Conservation (phyloP, 1,284 basidiomycete species). For the Mycosarcoma mackinlayi region DNA sequence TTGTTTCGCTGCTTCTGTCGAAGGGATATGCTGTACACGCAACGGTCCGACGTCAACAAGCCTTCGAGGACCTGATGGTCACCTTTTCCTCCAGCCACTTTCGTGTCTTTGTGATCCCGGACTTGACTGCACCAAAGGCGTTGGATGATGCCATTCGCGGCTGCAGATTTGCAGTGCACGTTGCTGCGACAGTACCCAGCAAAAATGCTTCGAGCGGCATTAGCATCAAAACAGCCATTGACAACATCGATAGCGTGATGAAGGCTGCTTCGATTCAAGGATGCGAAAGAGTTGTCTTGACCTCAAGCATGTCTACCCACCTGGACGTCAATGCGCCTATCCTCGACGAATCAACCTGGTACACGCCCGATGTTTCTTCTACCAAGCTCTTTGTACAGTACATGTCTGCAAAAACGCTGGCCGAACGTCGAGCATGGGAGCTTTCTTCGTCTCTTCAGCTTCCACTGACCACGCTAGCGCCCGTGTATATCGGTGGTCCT, state of each 20-base stretch:
- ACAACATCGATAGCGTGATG: not conserved
- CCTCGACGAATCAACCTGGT: constrained; percentile 4
- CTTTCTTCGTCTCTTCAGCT: not conserved
- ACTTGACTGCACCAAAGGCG: not conserved
- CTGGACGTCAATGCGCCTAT: not conserved
- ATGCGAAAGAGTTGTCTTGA: constrained; percentile 1
- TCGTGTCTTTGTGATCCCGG: constrained; percentile 6
- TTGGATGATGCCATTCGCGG: not conserved
- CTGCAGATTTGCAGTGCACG: not conserved
- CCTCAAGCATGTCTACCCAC: constrained; percentile 7
- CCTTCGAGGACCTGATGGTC: not conserved
- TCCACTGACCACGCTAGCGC: constrained; percentile 2
- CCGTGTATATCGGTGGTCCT: constrained; percentile 6
- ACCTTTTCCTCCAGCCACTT: constrained; percentile 1
- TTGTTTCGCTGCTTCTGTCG: constrained; percentile 2
- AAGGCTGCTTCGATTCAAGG: not conserved
- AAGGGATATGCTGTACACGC: not conserved
- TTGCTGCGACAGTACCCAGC: constrained; percentile 4
- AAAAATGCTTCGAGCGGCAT: not conserved
- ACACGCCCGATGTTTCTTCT: not conserved
- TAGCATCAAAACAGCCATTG: not conserved
- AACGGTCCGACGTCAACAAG: constrained; percentile 2
- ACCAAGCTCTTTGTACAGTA: constrained; percentile 2
- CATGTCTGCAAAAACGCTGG: constrained; percentile 4
- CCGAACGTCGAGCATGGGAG: constrained; percentile 3